A percentile compares a stretch with the other conserved stretches of the same genome.
Conservation (phyloP, 306 rosid species). For the Cucumis melo region DNA sequence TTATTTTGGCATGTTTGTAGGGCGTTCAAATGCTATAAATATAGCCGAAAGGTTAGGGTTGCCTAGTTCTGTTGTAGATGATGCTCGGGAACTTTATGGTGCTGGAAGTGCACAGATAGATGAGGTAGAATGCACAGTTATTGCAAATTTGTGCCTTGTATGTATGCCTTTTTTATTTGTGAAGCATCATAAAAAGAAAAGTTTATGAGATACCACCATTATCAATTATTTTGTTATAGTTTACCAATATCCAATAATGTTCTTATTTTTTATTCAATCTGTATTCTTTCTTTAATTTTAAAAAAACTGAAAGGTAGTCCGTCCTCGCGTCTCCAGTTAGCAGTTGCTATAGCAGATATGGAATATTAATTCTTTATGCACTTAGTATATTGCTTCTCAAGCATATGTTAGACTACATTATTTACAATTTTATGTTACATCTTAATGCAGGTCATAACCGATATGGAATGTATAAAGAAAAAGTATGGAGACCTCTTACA, state of each 20-base stretch:
- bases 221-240: not conserved
- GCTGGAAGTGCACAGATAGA: constrained; percentile 90
- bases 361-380: not conserved
- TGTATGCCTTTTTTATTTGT: not conserved
- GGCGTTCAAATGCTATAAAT: constrained; percentile 89
- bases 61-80: constrained; percentile 44
- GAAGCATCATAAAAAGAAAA: not conserved
- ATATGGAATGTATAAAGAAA: constrained; percentile 79
- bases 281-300: not conserved
- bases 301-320: not conserved
- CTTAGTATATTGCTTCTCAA: not conserved
- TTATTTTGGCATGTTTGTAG: constrained; percentile 15
- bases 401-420: not conserved
- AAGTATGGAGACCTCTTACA: constrained; percentile 43
- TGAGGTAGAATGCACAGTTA: constrained; percentile 35
- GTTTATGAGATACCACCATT: not conserved
- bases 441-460: constrained; percentile 56
- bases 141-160: not conserved
- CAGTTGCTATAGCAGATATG: not conserved
- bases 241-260: not conserved
- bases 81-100: constrained; percentile 73
- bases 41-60: constrained; percentile 86
- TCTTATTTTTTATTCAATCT: not conserved
- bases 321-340: not conserved
- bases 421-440: constrained; percentile 3